Percentiles rank a stretch among this genome's conserved stretches.
Conservation (phyloP, 2,329 filamentous ascomycete genomes). For the Nothomitra cinnamomea region DNA sequence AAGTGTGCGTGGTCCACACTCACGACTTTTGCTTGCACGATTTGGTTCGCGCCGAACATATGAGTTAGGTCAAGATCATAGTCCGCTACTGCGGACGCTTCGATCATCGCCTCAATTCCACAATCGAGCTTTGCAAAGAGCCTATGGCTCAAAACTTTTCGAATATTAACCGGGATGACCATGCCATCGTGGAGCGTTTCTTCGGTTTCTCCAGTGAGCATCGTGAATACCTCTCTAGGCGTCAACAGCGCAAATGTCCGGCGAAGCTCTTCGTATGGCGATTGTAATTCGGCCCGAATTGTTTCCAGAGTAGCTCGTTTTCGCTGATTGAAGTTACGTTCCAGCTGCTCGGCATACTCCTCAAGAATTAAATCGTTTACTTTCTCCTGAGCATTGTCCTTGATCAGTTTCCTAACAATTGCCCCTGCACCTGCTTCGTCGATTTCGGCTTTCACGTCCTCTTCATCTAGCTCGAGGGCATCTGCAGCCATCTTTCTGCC, state of each 20-base stretch:
- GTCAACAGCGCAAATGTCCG: slow-evolving; percentile 56
- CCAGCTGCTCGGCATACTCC: slow-evolving; percentile 90
- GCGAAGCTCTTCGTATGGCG: slow-evolving; percentile 85
- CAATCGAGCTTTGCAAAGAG: slow-evolving; percentile 88
- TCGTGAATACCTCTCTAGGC: slow-evolving; percentile 76
- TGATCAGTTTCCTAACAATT: slow-evolving; percentile 87
- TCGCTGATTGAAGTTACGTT: slow-evolving; percentile 80
- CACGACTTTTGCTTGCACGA: slow-evolving; percentile 70
- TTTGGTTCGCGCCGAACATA: slow-evolving; percentile 64
- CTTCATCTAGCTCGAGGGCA: slow-evolving; percentile 88
- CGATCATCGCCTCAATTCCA: slow-evolving; percentile 78
- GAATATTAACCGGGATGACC: slow-evolving; percentile 80
- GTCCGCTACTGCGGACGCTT: slow-evolving; percentile 60
- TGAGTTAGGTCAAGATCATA: slow-evolving; percentile 52
- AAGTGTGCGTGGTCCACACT: slow-evolving; percentile 80
- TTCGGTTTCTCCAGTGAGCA: slow-evolving; percentile 85
- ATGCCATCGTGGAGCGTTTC: slow-evolving; percentile 75
- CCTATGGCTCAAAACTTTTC: slow-evolving; percentile 66
- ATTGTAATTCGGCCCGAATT: slow-evolving; percentile 82
- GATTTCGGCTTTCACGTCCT: slow-evolving; percentile 88
- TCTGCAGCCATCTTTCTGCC: slow-evolving; percentile 97
- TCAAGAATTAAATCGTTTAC: slow-evolving; percentile 94
- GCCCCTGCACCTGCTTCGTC: slow-evolving; percentile 80
- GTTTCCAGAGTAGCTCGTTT: slow-evolving; percentile 94
- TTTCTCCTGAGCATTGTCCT: slow-evolving; percentile 82